Conservation (phyloP, 768 basidiomycete genomes). For the Coprinellus micaceus region DNA sequence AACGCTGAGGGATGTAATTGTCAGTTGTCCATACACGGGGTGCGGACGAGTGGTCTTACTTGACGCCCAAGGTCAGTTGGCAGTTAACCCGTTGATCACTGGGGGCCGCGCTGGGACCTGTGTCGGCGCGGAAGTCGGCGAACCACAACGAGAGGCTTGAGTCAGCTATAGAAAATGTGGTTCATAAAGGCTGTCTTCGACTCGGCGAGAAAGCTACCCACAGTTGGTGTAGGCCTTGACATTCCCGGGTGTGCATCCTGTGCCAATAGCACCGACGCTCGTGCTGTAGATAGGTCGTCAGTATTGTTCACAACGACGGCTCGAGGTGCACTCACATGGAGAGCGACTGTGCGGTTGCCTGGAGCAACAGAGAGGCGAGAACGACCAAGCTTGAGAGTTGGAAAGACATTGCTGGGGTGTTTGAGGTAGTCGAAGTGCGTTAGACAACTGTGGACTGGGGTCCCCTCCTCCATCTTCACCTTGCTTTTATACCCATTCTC, state of each 20-base stretch:
- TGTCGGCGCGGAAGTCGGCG: constrained; percentile 15
- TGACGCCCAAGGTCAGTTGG: constrained; percentile 19
- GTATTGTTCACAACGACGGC: neutral
- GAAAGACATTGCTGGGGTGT: constrained; percentile 4
- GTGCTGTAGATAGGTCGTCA: constrained; percentile 7
- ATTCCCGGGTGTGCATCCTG: constrained; percentile 17
- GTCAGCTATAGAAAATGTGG: constrained; percentile 1
- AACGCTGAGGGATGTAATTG: constrained; percentile 7
- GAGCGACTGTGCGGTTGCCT: constrained; percentile 1
- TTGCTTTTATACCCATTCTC: neutral
- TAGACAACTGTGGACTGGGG: too few species aligned
- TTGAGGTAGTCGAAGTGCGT: too few species aligned
- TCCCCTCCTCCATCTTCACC: too few species aligned
- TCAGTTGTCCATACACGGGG: too few species aligned
- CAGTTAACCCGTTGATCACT: constrained; percentile 19
- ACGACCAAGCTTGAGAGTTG: neutral
- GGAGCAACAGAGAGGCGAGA: constrained; percentile 3
- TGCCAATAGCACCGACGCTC: constrained; percentile 13
- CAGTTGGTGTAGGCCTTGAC: constrained; percentile 12
- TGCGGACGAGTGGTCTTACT: too few species aligned
- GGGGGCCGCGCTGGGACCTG: constrained; percentile 12
- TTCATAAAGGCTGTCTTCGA: neutral
- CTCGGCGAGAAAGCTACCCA: neutral
- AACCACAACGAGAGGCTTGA: constrained; percentile 16
- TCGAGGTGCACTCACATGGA: neutral